A percentile compares a stretch with the other conserved stretches of the same genome.
phyloP scores from a whole-genome alignment of 805 yeast species.

The Cyberlindnera xishuangbannaensis region DNA sequence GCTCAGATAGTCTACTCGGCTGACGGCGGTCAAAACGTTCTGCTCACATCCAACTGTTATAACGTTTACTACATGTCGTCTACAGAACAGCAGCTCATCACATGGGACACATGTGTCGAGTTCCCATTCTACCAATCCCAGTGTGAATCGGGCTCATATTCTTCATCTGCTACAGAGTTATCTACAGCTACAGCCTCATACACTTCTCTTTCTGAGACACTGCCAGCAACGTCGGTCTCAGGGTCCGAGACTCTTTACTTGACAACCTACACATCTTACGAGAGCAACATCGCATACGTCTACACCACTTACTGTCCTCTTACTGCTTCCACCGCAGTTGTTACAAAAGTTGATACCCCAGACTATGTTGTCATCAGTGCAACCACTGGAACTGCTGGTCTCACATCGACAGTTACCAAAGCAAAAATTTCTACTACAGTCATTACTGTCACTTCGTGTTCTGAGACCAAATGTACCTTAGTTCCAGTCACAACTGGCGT shows the following conservation, averaged over 20 bases:
- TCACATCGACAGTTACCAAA: constrained; percentile 2
- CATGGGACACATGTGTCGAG: constrained; percentile 23
- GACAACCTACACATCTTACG: constrained; percentile 16
- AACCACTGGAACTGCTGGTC: constrained; percentile 6
- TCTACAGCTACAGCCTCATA: constrained; percentile 1
- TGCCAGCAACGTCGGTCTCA: constrained; percentile 8
- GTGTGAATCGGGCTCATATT: constrained; percentile 14
- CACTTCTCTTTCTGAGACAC: constrained; percentile 1
- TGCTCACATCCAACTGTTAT: constrained; percentile 22
- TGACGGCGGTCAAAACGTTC: constrained; percentile 10
- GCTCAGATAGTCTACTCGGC: constrained; percentile 20
- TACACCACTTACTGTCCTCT: constrained; percentile 21
- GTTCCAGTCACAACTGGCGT: constrained; percentile 14
- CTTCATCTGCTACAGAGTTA: constrained; percentile 4
- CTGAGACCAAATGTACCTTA: constrained; percentile 9
- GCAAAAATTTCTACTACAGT: constrained; percentile 17
- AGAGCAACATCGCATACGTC: constrained; percentile 5
- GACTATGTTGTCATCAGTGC: constrained; percentile 4
- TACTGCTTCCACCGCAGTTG: constrained; percentile 2
- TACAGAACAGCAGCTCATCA: constrained; percentile 7
- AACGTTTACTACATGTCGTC: constrained; percentile 20
- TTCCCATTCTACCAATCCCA: constrained; percentile 20
- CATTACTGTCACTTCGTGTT: constrained; percentile 11
- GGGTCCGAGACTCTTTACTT: constrained; percentile 11
- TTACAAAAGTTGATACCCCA: constrained; percentile 4